Percentiles rank a stretch among this genome's conserved stretches.
These are phyloP conservation scores for Apiospora arundinis DNA, from an alignment of 2,329 filamentous ascomycete species.

Conservation along the genomic window DNA sequence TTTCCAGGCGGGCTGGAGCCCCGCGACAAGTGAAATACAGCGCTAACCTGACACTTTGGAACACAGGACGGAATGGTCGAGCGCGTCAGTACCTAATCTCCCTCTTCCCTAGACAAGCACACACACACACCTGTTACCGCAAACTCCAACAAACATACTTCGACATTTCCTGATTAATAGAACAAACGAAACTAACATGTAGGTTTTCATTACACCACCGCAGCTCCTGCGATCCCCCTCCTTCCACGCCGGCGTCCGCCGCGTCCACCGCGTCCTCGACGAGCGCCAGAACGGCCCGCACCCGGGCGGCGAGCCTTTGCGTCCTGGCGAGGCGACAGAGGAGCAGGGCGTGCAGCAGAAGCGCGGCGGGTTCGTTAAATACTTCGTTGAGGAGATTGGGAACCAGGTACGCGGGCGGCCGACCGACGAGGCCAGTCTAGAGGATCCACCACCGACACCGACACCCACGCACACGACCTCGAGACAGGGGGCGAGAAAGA, in stretches of 20 bases:
- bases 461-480: neutral
- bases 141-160: too few relatives aligned
- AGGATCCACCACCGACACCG: neutral
- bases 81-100: neutral
- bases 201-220: too few relatives aligned
- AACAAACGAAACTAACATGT: too few relatives aligned
- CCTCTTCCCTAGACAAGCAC: too few relatives aligned
- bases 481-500: neutral
- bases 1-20: neutral
- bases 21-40: neutral
- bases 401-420: constrained; percentile 56
- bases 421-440: neutral
- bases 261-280: constrained; percentile 58
- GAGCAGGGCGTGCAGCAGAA: constrained; percentile 26
- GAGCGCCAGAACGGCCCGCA: constrained; percentile 56
- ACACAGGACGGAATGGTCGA: constrained; percentile 8
- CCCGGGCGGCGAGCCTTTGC: constrained; percentile 57
- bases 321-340: constrained; percentile 60
- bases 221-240: constrained; percentile 57
- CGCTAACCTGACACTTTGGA: neutral
- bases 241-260: constrained; percentile 59
- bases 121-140: too few relatives aligned
- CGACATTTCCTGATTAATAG: too few relatives aligned
- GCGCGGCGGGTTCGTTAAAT: constrained; percentile 46
- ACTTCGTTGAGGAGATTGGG: constrained; percentile 58